Evolutionary conservation across 2,329 filamentous ascomycete species (phyloP), one percentile per base, ranked within the genome.

Genomic region (Stachybotrys echinatus): DNA sequence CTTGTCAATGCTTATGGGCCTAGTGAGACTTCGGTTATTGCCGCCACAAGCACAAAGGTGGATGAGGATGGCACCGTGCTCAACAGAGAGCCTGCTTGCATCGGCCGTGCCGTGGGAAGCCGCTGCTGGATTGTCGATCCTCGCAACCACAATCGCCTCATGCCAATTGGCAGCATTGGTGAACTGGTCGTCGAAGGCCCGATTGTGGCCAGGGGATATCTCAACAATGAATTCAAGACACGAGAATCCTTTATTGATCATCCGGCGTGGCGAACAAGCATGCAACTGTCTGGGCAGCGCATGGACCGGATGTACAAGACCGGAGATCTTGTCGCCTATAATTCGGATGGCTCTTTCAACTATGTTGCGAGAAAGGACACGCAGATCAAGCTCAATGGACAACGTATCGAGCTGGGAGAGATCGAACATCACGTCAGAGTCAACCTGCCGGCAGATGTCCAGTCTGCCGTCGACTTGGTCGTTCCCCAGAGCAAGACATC

Each of bases 341-440:
- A 69, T 42, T 59, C 61, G 0, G 47, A 48, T 12, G 50, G 52
- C 27, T 7, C 69, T 12, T 68, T 81, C 43, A 58, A 71, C 5
- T 81, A 77, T 51, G 64, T 80, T 46, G 80, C 80, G 23, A 73
- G 83, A 23, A 81, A 80, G 55, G 83, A 86, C 56, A 75, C 74
- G 18, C 81, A 81, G 61, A 75, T 83, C 50, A 86, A 87, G 63
- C 63, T 85, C 31, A 70, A 74, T 19, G 85, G 85, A 31, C 81
- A 77, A 54, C 67, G 82, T 47, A 74, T 82, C 54, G 86, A 77
- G 62, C 67, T 77, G 49, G 71, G 70, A 34, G 74, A 70, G 53
- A 71, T 77, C 12, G 74, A 76, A 51, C 66, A 71, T 49, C 66
- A 74, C 50, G 69, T 75, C 54, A 60, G 64, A 4, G 58, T 59